phyloP scores from a whole-genome alignment of 306 rosid genomes.

The Quercus wislizeni region DNA sequence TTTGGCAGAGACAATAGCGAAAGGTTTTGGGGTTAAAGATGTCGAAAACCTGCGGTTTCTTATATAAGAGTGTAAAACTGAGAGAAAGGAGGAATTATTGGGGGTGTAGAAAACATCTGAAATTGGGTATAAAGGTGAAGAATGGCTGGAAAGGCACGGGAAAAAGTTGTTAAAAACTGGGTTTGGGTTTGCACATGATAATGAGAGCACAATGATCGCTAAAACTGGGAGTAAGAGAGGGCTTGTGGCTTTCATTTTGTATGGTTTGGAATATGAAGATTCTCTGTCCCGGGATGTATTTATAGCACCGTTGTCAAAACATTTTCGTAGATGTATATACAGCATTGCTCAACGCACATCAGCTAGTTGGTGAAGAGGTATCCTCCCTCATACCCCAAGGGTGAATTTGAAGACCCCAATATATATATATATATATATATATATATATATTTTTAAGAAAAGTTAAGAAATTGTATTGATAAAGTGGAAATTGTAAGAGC shows the following conservation, averaged over 20 bases:
- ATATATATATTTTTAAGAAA: too few relatives aligned
- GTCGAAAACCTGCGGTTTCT: constrained; percentile 46
- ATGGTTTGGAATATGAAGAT: neutral
- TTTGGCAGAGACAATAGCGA: constrained; percentile 58
- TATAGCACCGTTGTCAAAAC: too few relatives aligned
- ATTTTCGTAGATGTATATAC: too few relatives aligned
- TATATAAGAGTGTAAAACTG: constrained; percentile 43
- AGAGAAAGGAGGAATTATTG: constrained; percentile 30
- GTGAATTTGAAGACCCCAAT: too few relatives aligned
- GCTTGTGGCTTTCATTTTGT: constrained; percentile 30
- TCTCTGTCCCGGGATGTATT: too few relatives aligned
- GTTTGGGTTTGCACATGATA: constrained; percentile 31
- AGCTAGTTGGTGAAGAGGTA: too few relatives aligned
- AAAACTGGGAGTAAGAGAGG: constrained; percentile 4
- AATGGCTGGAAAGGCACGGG: constrained; percentile 39
- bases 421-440: too few relatives aligned
- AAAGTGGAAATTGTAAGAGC: too few relatives aligned
- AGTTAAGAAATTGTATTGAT: too few relatives aligned
- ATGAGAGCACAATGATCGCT: constrained; percentile 31
- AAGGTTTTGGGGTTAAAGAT: constrained; percentile 62
- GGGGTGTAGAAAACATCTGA: constrained; percentile 29
- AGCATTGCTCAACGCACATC: too few relatives aligned
- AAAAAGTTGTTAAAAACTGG: constrained; percentile 35
- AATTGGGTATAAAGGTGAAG: constrained; percentile 39
- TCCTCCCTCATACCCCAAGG: too few relatives aligned